Evolutionary conservation across 2,329 filamentous ascomycete genomes (phyloP).

Genomic region (Sporothrix sp.): DNA sequence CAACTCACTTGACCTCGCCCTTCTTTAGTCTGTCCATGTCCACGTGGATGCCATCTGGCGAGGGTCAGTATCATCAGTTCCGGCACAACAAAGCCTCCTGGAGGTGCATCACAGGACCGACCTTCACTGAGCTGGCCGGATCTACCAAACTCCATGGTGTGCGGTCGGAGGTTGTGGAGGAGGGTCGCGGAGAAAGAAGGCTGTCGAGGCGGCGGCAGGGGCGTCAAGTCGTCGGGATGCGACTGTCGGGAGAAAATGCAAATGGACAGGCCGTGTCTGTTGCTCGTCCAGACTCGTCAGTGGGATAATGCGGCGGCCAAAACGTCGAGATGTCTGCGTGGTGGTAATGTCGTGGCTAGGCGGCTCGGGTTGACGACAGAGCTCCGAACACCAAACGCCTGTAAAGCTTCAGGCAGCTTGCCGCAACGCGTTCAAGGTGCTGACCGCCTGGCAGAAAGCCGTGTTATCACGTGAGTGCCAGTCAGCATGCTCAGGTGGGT

Average conservation of each 20-base stretch:
- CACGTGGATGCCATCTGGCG: slow-evolving; percentile 90
- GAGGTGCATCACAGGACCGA: too few species aligned
- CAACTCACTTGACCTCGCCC: slow-evolving; percentile 90
- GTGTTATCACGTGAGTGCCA: slow-evolving; percentile 9
- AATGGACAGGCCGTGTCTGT: too few species aligned
- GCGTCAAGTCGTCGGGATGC: too few species aligned
- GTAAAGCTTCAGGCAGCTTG: slow-evolving; percentile 18
- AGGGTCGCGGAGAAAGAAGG: too few species aligned
- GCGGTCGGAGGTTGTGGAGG: neutral
- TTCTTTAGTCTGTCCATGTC: slow-evolving; percentile 99
- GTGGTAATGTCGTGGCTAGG: slow-evolving; percentile 13
- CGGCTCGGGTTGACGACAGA: slow-evolving; percentile 5
- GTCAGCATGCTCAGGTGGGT: too few species aligned
- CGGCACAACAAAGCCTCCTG: too few species aligned
- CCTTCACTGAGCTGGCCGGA: slow-evolving; percentile 56
- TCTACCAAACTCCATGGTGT: slow-evolving; percentile 52
- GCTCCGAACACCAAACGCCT: neutral
- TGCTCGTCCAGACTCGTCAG: too few species aligned
- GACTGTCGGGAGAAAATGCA: too few species aligned
- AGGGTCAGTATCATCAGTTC: slow-evolving; percentile 1
- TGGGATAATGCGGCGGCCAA: too few species aligned
- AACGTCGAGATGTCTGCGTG: slow-evolving; percentile 9
- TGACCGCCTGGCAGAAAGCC: slow-evolving; percentile 17
- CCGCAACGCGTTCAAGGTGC: slow-evolving; percentile 13
- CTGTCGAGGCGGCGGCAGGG: too few species aligned